A percentile compares a stretch with the other conserved stretches of the same genome.
Conservation (phyloP, 495 filamentous ascomycete species). For the Podospora sp. region DNA sequence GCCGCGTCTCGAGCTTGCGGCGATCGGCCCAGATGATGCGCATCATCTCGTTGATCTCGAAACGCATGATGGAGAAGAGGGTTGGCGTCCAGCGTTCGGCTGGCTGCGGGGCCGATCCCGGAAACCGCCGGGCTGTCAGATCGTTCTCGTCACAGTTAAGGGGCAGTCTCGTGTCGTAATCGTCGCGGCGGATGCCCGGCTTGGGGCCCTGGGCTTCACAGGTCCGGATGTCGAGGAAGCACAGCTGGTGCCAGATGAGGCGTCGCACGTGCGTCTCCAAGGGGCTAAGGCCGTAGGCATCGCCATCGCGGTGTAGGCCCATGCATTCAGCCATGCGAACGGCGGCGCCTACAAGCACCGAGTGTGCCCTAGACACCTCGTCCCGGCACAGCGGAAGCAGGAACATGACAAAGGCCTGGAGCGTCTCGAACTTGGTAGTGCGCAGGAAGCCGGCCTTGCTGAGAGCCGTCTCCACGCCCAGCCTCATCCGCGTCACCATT, state of each 20-base stretch:
- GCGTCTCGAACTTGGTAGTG: slow-evolving; percentile 68
- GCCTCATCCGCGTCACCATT: slow-evolving; percentile 61
- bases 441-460: slow-evolving; percentile 67
- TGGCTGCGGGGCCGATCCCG: slow-evolving; percentile 32
- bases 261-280: slow-evolving; percentile 74
- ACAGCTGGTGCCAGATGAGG: slow-evolving; percentile 75
- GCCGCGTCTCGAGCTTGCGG: slow-evolving; percentile 59
- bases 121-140: slow-evolving; percentile 40
- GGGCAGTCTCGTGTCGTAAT: slow-evolving; percentile 69
- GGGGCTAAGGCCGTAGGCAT: slow-evolving; percentile 61
- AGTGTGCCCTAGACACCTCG: slow-evolving; percentile 71
- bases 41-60: slow-evolving; percentile 74
- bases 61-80: slow-evolving; percentile 65
- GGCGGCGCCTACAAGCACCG: slow-evolving; percentile 67
- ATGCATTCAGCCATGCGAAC: slow-evolving; percentile 76
- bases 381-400: slow-evolving; percentile 69
- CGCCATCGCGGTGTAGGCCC: slow-evolving; percentile 74
- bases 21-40: slow-evolving; percentile 66
- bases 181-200: slow-evolving; percentile 66
- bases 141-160: slow-evolving; percentile 67
- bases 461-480: slow-evolving; percentile 65
- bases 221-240: slow-evolving; percentile 73
- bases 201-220: slow-evolving; percentile 76
- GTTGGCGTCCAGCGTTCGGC: slow-evolving; percentile 66
- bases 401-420: slow-evolving; percentile 77